Conservation (phyloP, 2,329 filamentous ascomycete species). For the Fusarium austroafricanum region DNA sequence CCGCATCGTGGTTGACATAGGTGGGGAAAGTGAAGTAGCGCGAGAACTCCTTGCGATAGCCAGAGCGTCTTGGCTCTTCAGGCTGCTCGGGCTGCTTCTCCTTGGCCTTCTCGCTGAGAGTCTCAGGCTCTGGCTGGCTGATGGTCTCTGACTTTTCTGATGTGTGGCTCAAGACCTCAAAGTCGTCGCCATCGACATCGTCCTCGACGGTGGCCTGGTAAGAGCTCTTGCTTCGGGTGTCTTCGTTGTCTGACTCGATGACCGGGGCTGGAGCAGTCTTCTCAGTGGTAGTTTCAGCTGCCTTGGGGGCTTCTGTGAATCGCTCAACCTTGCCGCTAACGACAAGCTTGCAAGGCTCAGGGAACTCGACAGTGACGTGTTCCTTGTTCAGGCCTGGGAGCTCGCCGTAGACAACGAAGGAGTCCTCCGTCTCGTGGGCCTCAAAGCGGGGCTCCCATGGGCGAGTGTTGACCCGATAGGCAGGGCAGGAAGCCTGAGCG, state of each 20-base stretch:
- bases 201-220: slow-evolving; percentile 29
- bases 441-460: slow-evolving; percentile 22
- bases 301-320: slow-evolving; percentile 50
- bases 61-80: slow-evolving; percentile 51
- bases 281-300: not conserved
- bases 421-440: slow-evolving; percentile 54
- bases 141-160: slow-evolving; percentile 14
- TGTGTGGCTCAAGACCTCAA: slow-evolving; percentile 22
- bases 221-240: slow-evolving; percentile 25
- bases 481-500: slow-evolving; percentile 40
- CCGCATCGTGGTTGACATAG: slow-evolving; percentile 68
- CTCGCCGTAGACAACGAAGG: slow-evolving; percentile 81
- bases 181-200: slow-evolving; percentile 20
- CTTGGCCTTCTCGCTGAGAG: not conserved
- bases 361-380: slow-evolving; percentile 79
- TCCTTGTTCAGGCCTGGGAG: slow-evolving; percentile 78
- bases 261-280: not conserved
- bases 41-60: slow-evolving; percentile 64
- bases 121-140: not conserved
- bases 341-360: slow-evolving; percentile 74
- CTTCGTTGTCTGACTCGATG: slow-evolving; percentile 8
- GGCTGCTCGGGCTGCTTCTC: slow-evolving; percentile 2
- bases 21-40: slow-evolving; percentile 73
- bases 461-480: not conserved
- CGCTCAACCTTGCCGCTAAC: slow-evolving; percentile 75